Evolutionary conservation across 768 basidiomycete species (phyloP), one percentile per base, ranked within the genome.

Genomic region (Podaxis sp.): DNA sequence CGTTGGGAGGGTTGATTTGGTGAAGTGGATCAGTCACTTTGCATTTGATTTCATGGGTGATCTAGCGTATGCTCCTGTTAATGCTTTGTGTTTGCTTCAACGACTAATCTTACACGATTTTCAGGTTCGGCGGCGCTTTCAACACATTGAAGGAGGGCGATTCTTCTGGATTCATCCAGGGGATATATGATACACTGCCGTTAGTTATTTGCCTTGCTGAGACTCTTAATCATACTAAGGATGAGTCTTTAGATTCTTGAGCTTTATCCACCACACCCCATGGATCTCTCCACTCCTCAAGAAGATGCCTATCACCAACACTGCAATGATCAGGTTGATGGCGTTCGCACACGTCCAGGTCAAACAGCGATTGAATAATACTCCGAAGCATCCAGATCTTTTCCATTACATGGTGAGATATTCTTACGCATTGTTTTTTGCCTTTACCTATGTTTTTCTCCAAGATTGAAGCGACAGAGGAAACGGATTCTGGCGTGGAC

Each of bases 31-130:
- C 38, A 69, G 40, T 19, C 67, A 66, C 54, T 68, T 67, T 46
- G 67, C 56, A n/a, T 73, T 72, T 59, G 78, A 79, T 58, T 71
- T 78, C 40, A 75, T 77, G 69, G 75, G 76, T 11, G 76, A 78
- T 59, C 67, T 78, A 29, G 76, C 74, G 76, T 78, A 64, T 38
- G 71, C 66, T 8, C 47, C 19, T 27, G 49, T 64, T 2, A 50
- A 46, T 57, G 43, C 41, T 8, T 17, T 11, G 12, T 41, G 19
- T 19, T 38, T 46, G 13, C 50, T 61, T 27, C 11, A 51, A 29
- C 12, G 38, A 22, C 24, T 29, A 22, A 5, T 13, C 6, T 17
- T 54, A 33, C 43, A 19, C 9, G 43, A 7, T 25, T 57, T 47
- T 38, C 52, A 74, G 73, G 3, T 74, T 76, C 59, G 72, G 71